Evolutionary conservation across 345 rosid genomes (phyloP).

Genomic region (Diplotaxis tenuifolia): DNA sequence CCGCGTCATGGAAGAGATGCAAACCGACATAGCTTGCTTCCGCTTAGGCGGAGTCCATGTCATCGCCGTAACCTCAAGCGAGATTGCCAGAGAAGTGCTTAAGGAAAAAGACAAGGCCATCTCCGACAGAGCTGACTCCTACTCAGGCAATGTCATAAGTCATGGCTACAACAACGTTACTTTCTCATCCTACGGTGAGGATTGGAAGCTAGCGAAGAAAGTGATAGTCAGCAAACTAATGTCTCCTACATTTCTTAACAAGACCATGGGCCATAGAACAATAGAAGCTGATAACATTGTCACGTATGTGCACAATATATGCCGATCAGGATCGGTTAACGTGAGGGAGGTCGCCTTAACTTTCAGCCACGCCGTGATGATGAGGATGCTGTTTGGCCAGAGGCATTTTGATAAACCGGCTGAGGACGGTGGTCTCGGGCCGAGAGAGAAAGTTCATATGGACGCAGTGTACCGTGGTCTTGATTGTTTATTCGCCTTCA

Average conservation of each 20-base stretch:
- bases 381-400: background rate
- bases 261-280: background rate
- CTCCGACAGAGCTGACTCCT: conserved; percentile 19
- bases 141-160: conserved; percentile 9
- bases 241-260: background rate
- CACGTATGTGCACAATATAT: background rate
- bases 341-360: background rate
- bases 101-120: conserved; percentile 25
- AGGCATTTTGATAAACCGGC: background rate
- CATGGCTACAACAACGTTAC: conserved; percentile 11
- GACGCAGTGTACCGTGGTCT: background rate
- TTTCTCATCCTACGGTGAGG: conserved; percentile 13
- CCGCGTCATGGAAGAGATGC: conserved; percentile 17
- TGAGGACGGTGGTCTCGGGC: background rate
- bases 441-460: background rate
- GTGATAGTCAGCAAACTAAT: background rate
- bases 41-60: conserved; percentile 13
- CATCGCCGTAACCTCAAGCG: conserved; percentile 18
- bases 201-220: background rate
- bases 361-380: background rate
- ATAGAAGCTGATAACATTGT: background rate
- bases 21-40: conserved; percentile 21
- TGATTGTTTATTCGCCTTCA: background rate
- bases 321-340: background rate
- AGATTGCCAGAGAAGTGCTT: conserved; percentile 31